Evolutionary conservation across 1,284 basidiomycete genomes (phyloP), one percentile per base, ranked within the genome.

Genomic region (Ganoderma meredithae): DNA sequence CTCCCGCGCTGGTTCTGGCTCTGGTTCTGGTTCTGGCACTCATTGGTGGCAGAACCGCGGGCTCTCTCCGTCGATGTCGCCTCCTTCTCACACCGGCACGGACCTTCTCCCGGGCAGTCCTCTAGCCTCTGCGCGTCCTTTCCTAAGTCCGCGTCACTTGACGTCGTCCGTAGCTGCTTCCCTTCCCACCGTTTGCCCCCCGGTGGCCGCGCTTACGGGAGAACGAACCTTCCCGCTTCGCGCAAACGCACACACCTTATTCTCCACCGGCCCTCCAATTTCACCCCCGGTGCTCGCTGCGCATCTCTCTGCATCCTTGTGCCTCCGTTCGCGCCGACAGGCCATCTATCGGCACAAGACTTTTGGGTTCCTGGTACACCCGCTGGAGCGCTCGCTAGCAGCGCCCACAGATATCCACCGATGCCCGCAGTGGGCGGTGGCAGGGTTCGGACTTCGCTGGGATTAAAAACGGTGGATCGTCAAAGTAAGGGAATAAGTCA

Each of bases 91-190:
- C 71, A 72, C 68, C 74, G 74, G 74, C 67, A 69, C 71, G 69
- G 71, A 70, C 71, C 71, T 61, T 68, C 49, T 56, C 63, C 66
- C 66, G 65, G 58, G 22, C 59, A 8, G 15, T 47, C 47, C 40
- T 47, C 56, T 53, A 44, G 52, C 60, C 33, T 56, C 62, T 62
- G 62, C 68, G 61, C 63, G 63, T 62, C 69, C 70, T 73, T 60
- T 69, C 71, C 69, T 65, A 74, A 73, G 73, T 70, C 72, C 75
- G 76, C 73, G 75, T 77, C 75, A 74, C 67, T 73, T 72, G 74
- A 75, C 69, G 44, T 47, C 36, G 41, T 41, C 61, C 59, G 49
- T 41, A 39, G 15, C 59, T 13, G 10, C 27, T 36, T 59, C 31
- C 15, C 64, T 64, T 66, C 64, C 40, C 66, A 70, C 66, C 60